These are phyloP conservation scores for Diplocarpon rosae DNA, from an alignment of 2,329 filamentous ascomycete species.

Conservation along the genomic window DNA sequence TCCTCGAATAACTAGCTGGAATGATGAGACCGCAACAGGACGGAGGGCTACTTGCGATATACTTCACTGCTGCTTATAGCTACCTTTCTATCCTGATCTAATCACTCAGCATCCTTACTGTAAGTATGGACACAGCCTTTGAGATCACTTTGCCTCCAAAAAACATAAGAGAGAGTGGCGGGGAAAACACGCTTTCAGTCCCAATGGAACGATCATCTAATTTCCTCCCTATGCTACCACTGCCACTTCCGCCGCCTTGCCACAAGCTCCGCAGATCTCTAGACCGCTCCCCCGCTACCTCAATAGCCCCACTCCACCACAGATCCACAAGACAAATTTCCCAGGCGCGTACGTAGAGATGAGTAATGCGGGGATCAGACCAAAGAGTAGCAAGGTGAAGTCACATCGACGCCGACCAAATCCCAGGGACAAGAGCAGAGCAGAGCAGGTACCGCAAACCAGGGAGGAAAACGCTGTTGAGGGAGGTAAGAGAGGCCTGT, in stretches of 20 bases:
- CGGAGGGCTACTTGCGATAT: too few relatives aligned
- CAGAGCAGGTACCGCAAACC: not conserved
- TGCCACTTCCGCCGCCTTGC: not conserved
- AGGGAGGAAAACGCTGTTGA: slow-evolving; percentile 1
- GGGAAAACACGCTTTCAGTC: not conserved
- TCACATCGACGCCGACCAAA: too few relatives aligned
- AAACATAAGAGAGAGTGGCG: not conserved
- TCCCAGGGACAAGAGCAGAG: slow-evolving; percentile 1
- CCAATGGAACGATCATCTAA: not conserved
- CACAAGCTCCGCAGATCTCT: not conserved
- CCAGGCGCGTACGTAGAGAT: too few relatives aligned
- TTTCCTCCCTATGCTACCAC: not conserved
- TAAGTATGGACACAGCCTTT: too few relatives aligned
- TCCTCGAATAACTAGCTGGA: too few relatives aligned
- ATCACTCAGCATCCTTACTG: too few relatives aligned
- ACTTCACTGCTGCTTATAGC: too few relatives aligned
- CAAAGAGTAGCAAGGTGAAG: too few relatives aligned
- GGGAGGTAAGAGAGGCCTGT: not conserved
- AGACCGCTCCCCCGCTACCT: not conserved
- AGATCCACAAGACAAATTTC: too few relatives aligned
- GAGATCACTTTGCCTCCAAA: not conserved
- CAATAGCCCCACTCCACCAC: not conserved
- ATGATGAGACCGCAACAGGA: too few relatives aligned
- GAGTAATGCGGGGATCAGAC: slow-evolving; percentile 1
- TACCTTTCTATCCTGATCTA: too few relatives aligned